phyloP scores from a whole-genome alignment of 345 rosid genomes.

The Mangifera indica region DNA sequence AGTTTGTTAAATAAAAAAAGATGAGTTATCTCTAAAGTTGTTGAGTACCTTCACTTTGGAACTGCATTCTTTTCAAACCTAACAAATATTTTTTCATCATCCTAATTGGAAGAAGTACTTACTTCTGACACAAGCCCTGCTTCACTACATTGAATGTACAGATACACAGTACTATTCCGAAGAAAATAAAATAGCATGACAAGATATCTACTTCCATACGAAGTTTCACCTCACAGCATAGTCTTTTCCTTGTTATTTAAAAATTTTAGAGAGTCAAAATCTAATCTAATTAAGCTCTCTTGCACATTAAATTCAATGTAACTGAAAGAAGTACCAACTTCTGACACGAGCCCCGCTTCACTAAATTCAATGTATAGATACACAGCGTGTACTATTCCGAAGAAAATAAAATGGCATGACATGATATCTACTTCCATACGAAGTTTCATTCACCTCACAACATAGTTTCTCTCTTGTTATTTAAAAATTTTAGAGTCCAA shows the following conservation, averaged over 20 bases:
- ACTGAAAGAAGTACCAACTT: neutral
- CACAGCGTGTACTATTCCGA: no score
- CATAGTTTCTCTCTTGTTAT: neutral
- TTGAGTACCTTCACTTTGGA: no score
- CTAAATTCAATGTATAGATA: neutral
- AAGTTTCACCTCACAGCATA: neutral
- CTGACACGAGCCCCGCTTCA: neutral
- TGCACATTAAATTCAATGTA: neutral
- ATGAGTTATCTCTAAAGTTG: no score
- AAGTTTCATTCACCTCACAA: neutral
- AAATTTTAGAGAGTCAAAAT: neutral
- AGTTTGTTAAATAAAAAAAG: no score
- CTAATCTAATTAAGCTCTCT: no score
- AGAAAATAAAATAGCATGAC: neutral
- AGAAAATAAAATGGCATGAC: neutral
- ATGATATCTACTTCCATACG: neutral
- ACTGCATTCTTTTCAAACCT: no score
- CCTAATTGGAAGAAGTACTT: neutral
- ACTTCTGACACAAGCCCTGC: neutral
- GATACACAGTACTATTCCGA: no score
- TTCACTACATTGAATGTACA: neutral
- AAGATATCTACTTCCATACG: neutral
- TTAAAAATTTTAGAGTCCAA: neutral
- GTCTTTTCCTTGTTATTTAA: neutral
- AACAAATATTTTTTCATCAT: neutral